These are phyloP conservation scores for Trichoderma erinaceum DNA, from an alignment of 495 filamentous ascomycete genomes.

Conservation along the genomic window DNA sequence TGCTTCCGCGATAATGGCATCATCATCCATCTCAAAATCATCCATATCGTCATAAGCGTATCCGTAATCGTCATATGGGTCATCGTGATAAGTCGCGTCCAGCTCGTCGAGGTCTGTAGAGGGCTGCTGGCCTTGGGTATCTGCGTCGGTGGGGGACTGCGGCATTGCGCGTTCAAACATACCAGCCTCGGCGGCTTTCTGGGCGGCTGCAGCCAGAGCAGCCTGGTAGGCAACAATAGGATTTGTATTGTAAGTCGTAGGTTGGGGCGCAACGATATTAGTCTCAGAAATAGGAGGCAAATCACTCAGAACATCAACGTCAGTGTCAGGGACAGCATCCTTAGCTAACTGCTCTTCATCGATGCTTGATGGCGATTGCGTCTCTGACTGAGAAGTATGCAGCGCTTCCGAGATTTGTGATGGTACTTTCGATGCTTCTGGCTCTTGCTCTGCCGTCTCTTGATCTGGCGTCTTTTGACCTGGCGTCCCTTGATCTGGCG, in stretches of 20 bases:
- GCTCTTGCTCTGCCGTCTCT: constrained; percentile 31
- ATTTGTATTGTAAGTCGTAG: constrained; percentile 33
- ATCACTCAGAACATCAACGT: constrained; percentile 18
- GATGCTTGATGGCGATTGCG: constrained; percentile 31
- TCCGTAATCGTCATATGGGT: constrained; percentile 43
- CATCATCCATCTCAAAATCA: constrained; percentile 67
- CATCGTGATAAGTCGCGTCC: neutral
- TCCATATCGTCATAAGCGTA: constrained; percentile 39
- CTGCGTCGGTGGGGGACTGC: constrained; percentile 42
- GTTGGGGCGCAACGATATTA: constrained; percentile 12
- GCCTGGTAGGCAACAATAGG: constrained; percentile 69
- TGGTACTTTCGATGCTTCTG: constrained; percentile 34
- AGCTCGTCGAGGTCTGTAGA: constrained; percentile 34
- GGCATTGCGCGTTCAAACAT: constrained; percentile 57
- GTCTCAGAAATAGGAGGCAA: constrained; percentile 17
- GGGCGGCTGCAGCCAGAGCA: constrained; percentile 72
- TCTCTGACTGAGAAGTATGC: constrained; percentile 35
- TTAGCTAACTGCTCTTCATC: constrained; percentile 18
- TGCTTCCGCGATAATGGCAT: constrained; percentile 86
- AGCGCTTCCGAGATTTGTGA: constrained; percentile 34
- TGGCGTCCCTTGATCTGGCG: constrained; percentile 21
- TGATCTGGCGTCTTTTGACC: constrained; percentile 17
- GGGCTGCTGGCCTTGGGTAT: constrained; percentile 23
- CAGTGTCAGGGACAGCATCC: neutral
- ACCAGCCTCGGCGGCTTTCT: constrained; percentile 62